Base-by-base conservation (phyloP, 1,139 yeast genomes). In the Pneumocystis murina region DNA sequence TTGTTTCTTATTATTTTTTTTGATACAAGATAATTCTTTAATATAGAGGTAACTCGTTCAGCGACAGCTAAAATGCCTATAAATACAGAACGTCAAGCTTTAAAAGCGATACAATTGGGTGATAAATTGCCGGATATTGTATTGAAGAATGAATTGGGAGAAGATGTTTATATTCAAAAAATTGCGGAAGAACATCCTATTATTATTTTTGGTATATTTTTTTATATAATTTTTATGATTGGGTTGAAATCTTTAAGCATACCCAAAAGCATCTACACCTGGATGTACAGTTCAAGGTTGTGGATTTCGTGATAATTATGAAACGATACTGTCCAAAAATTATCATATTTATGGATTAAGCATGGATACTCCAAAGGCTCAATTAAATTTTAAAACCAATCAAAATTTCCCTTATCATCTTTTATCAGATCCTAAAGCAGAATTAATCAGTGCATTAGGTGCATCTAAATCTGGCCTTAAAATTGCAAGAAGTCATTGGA, bases 261-360 rank as follows among this genome's bases (percentile, higher is more conserved):
- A 90, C 72, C 97, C 98, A 63, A 86, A 81, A 71, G 98, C 97
- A 0, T 84, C 86, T 43, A 92, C 98, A 0, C 96, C 97, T 0
- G 97, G 97, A 1, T 91, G 97, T 75, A 90, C 78, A 28, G 41
- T 62, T 28, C 61, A 17, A 33, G 97, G 90, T 1, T 82, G 87
- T 74, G 97, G 96, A 0, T 92, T 87, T 74, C 84, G 92, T 70
- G 84, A 82, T 69, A 82, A 82, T 69, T 84, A 77, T 72, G 78
- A 80, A 14, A 80, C 80, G 61, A 81, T 88, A 69, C 74, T 77
- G 59, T 74, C 77, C 33, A 77, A 80, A 62, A 71, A 70, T 10
- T 78, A 71, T 33, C 69, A 70, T 12, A 76, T 77, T 14, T 76
- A 69, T 65, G 77, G 78, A 0, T 63, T 75, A 36, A 85, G 92